Evolutionary conservation across 768 basidiomycete genomes (phyloP).

Genomic region (Naganishia antarctica): DNA sequence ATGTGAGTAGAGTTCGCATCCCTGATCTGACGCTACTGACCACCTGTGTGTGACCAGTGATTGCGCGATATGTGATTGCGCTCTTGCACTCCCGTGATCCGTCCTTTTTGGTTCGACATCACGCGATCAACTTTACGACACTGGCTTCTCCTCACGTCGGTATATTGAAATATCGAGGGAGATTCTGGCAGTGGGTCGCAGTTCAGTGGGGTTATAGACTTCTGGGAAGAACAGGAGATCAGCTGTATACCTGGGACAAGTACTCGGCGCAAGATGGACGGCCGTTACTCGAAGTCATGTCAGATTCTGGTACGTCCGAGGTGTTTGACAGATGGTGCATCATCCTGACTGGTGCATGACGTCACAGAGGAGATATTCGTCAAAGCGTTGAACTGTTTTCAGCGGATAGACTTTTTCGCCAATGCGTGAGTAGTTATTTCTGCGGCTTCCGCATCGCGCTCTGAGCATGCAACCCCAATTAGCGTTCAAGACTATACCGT

Average conservation of each 20-base stretch:
- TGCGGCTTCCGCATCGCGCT: neutral
- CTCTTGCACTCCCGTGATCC: conserved; percentile 35
- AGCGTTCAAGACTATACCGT: conserved; percentile 26
- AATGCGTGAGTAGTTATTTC: conserved; percentile 39
- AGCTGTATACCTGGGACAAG: conserved; percentile 42
- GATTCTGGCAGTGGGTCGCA: conserved; percentile 7
- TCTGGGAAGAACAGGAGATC: conserved; percentile 34
- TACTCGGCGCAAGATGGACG: conserved; percentile 33
- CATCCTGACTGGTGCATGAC: neutral
- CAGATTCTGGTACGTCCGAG: conserved; percentile 39
- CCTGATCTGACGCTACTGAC: no score
- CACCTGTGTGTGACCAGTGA: no score
- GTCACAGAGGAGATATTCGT: conserved; percentile 37
- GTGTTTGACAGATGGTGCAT: neutral
- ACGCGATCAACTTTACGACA: conserved; percentile 42
- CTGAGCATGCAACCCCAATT: no score
- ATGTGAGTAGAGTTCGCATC: conserved; percentile 30
- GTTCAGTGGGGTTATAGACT: conserved; percentile 9
- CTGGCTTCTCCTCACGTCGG: conserved; percentile 46
- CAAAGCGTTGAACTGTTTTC: conserved; percentile 40
- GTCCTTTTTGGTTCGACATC: conserved; percentile 37
- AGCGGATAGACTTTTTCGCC: conserved; percentile 39
- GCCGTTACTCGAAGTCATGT: conserved; percentile 42
- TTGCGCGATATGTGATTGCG: conserved; percentile 44
- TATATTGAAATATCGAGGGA: conserved; percentile 36